phyloP scores from a whole-genome alignment of 768 basidiomycete genomes.

The Mycena galericulata region DNA sequence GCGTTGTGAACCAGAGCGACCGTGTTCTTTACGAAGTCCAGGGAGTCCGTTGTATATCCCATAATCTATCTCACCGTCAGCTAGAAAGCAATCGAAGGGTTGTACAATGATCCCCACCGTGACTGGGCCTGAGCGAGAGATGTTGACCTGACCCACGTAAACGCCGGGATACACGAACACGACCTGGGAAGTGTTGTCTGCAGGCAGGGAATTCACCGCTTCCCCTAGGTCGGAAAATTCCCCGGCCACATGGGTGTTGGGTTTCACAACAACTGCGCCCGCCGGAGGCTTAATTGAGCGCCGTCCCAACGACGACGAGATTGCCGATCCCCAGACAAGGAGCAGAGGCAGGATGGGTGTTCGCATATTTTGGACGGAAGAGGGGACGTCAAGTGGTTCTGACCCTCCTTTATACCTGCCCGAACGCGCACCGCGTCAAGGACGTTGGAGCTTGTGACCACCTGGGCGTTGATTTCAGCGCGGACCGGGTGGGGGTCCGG shows the following conservation, averaged over 20 bases:
- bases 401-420: neutral
- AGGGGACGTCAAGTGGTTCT: neutral
- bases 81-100: neutral
- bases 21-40: slow-evolving; percentile 28
- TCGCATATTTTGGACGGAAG: slow-evolving; percentile 6
- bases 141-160: slow-evolving; percentile 41
- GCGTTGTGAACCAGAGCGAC: slow-evolving; percentile 33
- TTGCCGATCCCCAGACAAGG: neutral
- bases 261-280: slow-evolving; percentile 40
- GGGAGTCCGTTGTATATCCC: slow-evolving; percentile 35
- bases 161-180: slow-evolving; percentile 46
- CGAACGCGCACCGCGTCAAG: neutral
- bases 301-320: neutral
- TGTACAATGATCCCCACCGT: slow-evolving; percentile 23
- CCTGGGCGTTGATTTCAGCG: neutral
- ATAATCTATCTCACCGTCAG: slow-evolving; percentile 28
- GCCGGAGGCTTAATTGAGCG: slow-evolving; percentile 32
- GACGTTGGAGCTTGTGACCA: slow-evolving; percentile 20
- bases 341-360: neutral
- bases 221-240: slow-evolving; percentile 38
- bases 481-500: slow-evolving; percentile 12
- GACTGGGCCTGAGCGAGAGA: slow-evolving; percentile 41
- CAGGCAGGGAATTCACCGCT: slow-evolving; percentile 41
- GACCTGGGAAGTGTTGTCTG: slow-evolving; percentile 34
- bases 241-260: slow-evolving; percentile 26